Evolutionary conservation across 176 grass and related monocot species (phyloP), one percentile per base, ranked within the genome.

Genomic region (Triticum urartu): DNA sequence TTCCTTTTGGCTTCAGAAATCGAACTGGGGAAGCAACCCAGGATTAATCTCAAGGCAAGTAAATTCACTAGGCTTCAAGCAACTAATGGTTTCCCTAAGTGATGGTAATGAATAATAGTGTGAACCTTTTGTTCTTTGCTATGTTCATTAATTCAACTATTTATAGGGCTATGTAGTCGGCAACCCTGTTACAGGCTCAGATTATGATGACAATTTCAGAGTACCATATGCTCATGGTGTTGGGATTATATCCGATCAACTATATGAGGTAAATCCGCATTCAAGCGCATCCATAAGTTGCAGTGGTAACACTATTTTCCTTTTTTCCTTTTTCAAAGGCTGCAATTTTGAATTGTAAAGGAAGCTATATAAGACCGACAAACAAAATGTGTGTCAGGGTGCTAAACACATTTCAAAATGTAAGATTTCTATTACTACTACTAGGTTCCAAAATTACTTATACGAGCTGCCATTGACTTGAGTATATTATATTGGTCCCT

Each of bases 201-300:
- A 59, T 9, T 18, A 39, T 64, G 90, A 92, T 80, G 2, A 6
- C 6, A 79, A 72, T 74, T 75, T 36, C 82, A 28, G 7, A 35
- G 22, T 83, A 6, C 64, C 76, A 56, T 84, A 67, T 89, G 61
- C 87, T 75, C 83, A 92, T 83, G 78, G 87, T 8, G 14, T 92
- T 52, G 87, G 90, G 48, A 89, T 92, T 33, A 92, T 92, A 86
- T 92, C 90, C 18, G 87, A 92, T 84, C 83, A 86, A 32, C 22
- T 92, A 21, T 92, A 87, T 50, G 82, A 89, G 83, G 87, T 92
- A 38, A 68, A 11, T 39, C 67, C 32, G n/a, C 28, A 84, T 28
- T 60, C 9, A 24, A 22, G 5, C 0, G 3, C 52, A 61, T 38
- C 6, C 32, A 36, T 10, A 21, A 34, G 33, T 5, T 38, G 18